These are phyloP conservation scores for Alternaria consortialis DNA, from an alignment of 2,329 filamentous ascomycete genomes.

Conservation along the genomic window DNA sequence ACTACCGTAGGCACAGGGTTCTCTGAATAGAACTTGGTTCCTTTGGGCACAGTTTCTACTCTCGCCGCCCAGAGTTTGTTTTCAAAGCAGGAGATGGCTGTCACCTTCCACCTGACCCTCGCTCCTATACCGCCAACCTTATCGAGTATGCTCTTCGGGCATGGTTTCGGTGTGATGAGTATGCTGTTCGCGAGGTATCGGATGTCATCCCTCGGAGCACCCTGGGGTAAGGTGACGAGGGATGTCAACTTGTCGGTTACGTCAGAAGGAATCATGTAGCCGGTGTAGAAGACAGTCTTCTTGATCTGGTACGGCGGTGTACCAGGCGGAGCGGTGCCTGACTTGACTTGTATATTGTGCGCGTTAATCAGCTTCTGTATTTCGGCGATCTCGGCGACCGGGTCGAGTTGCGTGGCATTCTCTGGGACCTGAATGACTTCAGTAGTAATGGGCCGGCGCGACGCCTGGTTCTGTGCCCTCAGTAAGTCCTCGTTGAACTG, in stretches of 20 bases:
- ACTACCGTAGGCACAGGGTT: conserved; percentile 82
- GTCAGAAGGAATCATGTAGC: conserved; percentile 79
- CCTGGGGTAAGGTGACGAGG: conserved; percentile 71
- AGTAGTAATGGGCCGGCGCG: conserved; percentile 72
- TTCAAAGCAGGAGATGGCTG: conserved; percentile 76
- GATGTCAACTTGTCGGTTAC: conserved; percentile 77
- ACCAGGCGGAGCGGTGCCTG: conserved; percentile 55
- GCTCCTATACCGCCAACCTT: conserved; percentile 88
- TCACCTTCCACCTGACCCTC: conserved; percentile 85
- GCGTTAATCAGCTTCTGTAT: conserved; percentile 89
- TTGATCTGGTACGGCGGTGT: conserved; percentile 73
- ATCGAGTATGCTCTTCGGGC: conserved; percentile 74
- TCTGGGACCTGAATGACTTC: conserved; percentile 91
- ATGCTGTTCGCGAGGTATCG: conserved; percentile 89
- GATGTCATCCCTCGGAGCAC: conserved; percentile 73
- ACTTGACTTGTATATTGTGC: conserved; percentile 74
- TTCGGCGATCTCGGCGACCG: conserved; percentile 80
- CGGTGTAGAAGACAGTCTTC: conserved; percentile 89
- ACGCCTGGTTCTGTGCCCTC: conserved; percentile 52
- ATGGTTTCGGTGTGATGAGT: conserved; percentile 83
- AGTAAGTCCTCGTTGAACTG: conserved; percentile 74
- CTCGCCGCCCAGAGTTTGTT: conserved; percentile 88
- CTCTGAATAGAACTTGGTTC: conserved; percentile 75
- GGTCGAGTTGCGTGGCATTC: conserved; percentile 75
- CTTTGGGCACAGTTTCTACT: conserved; percentile 75